Conservation (phyloP, 2,329 filamentous ascomycete genomes). For the Trematosphaeria pertusa region DNA sequence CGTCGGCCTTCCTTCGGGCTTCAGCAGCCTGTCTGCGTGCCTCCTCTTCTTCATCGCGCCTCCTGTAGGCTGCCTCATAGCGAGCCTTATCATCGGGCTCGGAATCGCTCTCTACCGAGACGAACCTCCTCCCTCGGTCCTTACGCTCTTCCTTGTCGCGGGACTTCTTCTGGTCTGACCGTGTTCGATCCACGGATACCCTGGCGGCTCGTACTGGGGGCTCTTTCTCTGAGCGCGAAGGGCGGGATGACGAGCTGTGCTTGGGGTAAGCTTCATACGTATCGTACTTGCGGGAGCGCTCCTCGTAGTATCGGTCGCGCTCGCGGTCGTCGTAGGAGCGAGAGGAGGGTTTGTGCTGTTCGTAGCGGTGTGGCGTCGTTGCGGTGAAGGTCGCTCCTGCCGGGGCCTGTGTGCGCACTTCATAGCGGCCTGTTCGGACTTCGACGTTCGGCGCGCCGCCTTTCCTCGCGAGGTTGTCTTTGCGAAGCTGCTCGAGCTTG, state of each 20-base stretch:
- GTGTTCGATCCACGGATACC: conserved; percentile 45
- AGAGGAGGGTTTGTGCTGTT: conserved; percentile 40
- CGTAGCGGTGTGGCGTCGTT: conserved; percentile 33
- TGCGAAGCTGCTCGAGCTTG: conserved; percentile 70
- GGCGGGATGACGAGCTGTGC: conserved; percentile 30
- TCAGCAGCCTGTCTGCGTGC: conserved; percentile 23
- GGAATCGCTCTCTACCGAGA: conserved; percentile 42
- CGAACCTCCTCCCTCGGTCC: conserved; percentile 49
- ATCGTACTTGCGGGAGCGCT: conserved; percentile 48
- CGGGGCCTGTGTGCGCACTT: conserved; percentile 37
- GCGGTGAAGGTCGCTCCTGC: conserved; percentile 32
- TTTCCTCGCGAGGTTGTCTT: conserved; percentile 56
- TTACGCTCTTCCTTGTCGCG: conserved; percentile 49
- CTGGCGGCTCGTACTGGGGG: conserved; percentile 26
- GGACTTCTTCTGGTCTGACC: conserved; percentile 49
- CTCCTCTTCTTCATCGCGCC: conserved; percentile 32
- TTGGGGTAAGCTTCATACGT: conserved; percentile 48
- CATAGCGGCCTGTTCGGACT: conserved; percentile 42
- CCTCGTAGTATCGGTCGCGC: conserved; percentile 47
- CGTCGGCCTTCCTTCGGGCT: conserved; percentile 35
- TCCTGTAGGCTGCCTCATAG: conserved; percentile 39
- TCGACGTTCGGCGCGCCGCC: conserved; percentile 32
- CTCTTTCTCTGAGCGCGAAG: conserved; percentile 39
- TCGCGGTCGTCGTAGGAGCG: conserved; percentile 41
- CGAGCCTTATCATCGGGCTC: conserved; percentile 40